Base-by-base conservation (phyloP, 2,329 filamentous ascomycete species). In the Trichoderma breve region DNA sequence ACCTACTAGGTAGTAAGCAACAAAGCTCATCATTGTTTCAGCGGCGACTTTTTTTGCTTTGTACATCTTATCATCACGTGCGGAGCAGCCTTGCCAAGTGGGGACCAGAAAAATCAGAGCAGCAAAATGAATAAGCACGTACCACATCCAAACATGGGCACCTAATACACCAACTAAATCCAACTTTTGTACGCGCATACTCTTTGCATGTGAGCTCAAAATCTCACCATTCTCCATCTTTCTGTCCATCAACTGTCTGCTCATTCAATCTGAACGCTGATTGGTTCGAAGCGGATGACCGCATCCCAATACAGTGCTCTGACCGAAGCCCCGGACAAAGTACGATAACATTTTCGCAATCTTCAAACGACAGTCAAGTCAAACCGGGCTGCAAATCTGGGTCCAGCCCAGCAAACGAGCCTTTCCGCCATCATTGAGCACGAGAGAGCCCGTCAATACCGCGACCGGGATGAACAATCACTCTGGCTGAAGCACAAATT, bases 271-370 rank as follows among this genome's bases (percentile, higher is more conserved):
- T 18, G 47, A 4, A 21, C 47, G 47, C 47, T 53, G 47, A 53
- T 53, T 53, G 47, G 47, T 21, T 24, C 47, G 47, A 53, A 6
- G 12, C n/a, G 11, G 47, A 53, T 53, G 47, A 53, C 39, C 39
- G 39, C 47, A 53, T 53, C 11, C 47, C 4, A 51, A 21, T 51
- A 53, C 7, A 24, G 21, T 21, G 21, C 47, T 53, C 43, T 53
- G 47, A 53, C 47, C 47, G 55, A 68, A 67, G 43, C 51, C 64
- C 64, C 57, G 32, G 39, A 32, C 18, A 30, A 58, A 58, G 39
- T 30, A 53, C 51, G 57, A 43, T 67, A 39, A 39, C 69, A 58
- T 71, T 71, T 71, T 71, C 61, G 57, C 61, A 53, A 63, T 32
- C 63, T 36, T 28, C 28, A 32, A 26, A 21, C 47, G 47, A 21